Evolutionary conservation across 2,329 filamentous ascomycete species (phyloP), one percentile per base, ranked within the genome.

Genomic region (Alternaria incomplexa): DNA sequence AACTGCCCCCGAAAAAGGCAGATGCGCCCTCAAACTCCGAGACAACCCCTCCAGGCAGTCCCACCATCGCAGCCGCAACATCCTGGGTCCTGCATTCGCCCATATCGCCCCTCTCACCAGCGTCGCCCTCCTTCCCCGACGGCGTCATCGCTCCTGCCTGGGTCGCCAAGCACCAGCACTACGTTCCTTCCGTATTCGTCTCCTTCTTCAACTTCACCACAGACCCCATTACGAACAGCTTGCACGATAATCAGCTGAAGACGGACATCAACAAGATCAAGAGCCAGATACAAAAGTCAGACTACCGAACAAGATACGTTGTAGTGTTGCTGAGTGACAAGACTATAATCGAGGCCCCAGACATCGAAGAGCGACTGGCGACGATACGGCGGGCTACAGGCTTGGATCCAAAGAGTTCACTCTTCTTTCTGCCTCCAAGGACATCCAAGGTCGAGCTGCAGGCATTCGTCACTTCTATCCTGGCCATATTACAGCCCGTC

Each of bases 181-280:
- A 93, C 17, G 86, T 98, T 22, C 95, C 95, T 2, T 91, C 93
- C 64, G 86, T 93, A 25, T 90, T 93, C 69, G 80, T 97, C 30
- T 91, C 90, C 68, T 96, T 96, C 81, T 97, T 96, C 76, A 86
- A 87, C 36, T 87, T 97, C 61, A 88, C 87, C 5, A 87, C 89
- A 22, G 91, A 96, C 72, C 83, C 88, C 1, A 90, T 88, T n/a
- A 87, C 90, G 62, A 89, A 90, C 57, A 92, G 90, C 6, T 81
- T 93, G n/a, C 87, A 91, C 67, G 95, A 98, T 77, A 96, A 96
- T 77, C 90, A 92, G 75, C 85, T 97, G 46, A 97, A 97, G 78
- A 88, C 89, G 8, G 93, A 97, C 73, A 93, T 99, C 73, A 93
- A 91, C 77, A 87, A 87, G 28, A 84, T 95, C 65, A 93, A 91